phyloP scores from a whole-genome alignment of 352 stramenopile genomes.

The Pythium sukuiense region DNA sequence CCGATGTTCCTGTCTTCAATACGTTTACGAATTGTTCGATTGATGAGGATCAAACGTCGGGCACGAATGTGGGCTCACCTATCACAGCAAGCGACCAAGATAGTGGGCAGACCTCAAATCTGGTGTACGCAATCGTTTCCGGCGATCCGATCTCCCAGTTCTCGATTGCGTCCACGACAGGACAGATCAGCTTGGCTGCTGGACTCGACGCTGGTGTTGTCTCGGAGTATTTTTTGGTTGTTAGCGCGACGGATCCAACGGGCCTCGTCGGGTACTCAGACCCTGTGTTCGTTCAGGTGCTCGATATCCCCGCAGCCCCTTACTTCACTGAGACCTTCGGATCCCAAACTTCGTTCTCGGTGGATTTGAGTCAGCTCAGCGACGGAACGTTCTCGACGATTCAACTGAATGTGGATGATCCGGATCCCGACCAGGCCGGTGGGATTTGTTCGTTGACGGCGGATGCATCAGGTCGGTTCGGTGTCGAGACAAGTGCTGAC shows the following conservation, averaged over 20 bases:
- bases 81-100: slow-evolving; percentile 52
- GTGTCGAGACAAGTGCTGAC: slow-evolving; percentile 28
- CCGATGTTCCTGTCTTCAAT: slow-evolving; percentile 41
- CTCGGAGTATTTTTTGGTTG: slow-evolving; percentile 35
- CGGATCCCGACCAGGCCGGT: slow-evolving; percentile 44
- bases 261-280: slow-evolving; percentile 39
- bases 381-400: slow-evolving; percentile 48
- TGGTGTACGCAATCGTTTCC: slow-evolving; percentile 47
- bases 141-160: slow-evolving; percentile 50
- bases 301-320: slow-evolving; percentile 42
- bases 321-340: slow-evolving; percentile 44
- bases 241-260: slow-evolving; percentile 45
- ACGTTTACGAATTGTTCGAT: slow-evolving; percentile 17
- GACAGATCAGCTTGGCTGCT: slow-evolving; percentile 32
- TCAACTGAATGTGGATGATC: slow-evolving; percentile 41
- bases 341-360: slow-evolving; percentile 31
- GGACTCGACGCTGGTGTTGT: slow-evolving; percentile 39
- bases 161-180: slow-evolving; percentile 36
- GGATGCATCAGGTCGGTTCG: slow-evolving; percentile 33
- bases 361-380: slow-evolving; percentile 48
- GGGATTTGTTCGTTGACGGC: slow-evolving; percentile 42
- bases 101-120: slow-evolving; percentile 33
- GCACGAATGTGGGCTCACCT: slow-evolving; percentile 23
- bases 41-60: slow-evolving; percentile 18
- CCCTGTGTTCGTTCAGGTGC: slow-evolving; percentile 39